These are phyloP conservation scores for Papiliotrema laurentii DNA, from an alignment of 1,284 basidiomycete genomes.

Conservation along the genomic window DNA sequence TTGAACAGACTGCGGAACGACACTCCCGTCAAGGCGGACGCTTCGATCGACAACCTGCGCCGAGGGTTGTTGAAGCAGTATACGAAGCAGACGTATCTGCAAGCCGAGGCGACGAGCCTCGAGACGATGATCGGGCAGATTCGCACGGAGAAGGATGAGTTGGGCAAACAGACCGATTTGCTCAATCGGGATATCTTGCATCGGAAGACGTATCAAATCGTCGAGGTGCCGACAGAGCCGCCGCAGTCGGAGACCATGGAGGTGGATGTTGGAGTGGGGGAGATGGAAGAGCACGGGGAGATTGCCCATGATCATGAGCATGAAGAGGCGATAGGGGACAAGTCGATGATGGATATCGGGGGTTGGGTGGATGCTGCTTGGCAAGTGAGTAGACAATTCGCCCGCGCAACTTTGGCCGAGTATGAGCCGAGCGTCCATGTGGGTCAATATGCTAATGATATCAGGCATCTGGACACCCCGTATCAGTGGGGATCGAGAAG, in stretches of 20 bases:
- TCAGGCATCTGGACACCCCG: too few species aligned
- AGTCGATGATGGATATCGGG: conserved; percentile 36
- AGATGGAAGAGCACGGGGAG: too few species aligned
- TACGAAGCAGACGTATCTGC: conserved; percentile 3
- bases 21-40: background rate
- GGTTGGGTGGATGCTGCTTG: conserved; percentile 40
- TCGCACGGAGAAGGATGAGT: conserved; percentile 22
- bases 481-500: too few species aligned
- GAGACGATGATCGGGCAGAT: conserved; percentile 25
- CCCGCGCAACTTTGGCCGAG: too few species aligned
- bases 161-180: conserved; percentile 19
- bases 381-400: conserved; percentile 34
- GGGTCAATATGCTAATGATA: too few species aligned
- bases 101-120: conserved; percentile 29
- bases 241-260: too few species aligned
- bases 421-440: too few species aligned
- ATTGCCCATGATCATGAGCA: too few species aligned
- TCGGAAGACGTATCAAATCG: conserved; percentile 11
- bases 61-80: background rate
- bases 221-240: conserved; percentile 17
- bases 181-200: conserved; percentile 29
- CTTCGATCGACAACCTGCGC: too few species aligned
- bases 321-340: conserved; percentile 13
- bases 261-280: too few species aligned
- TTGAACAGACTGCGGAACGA: conserved; percentile 7